Evolutionary conservation across 768 basidiomycete species (phyloP).

Genomic region (Fistulinella prunicolor): DNA sequence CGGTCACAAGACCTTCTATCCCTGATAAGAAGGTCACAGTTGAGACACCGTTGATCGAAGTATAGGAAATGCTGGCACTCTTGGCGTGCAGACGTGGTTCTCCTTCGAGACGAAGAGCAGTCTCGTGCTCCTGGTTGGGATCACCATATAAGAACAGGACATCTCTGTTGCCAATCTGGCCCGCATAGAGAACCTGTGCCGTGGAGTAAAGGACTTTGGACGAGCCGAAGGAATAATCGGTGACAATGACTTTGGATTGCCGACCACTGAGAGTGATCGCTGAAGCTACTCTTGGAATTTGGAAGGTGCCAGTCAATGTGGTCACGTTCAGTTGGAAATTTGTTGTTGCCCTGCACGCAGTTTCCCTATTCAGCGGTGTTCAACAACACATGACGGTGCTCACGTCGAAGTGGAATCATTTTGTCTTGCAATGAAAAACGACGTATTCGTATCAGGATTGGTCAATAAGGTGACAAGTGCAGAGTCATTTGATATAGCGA

Average conservation of each 20-base stretch:
- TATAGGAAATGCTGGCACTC: constrained; percentile 24
- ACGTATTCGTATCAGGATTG: constrained; percentile 64
- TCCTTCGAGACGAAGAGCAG: constrained; percentile 44
- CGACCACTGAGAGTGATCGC: constrained; percentile 63
- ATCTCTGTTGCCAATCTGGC: constrained; percentile 57
- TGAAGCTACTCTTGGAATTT: constrained; percentile 53
- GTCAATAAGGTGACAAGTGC: constrained; percentile 60
- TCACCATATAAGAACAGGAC: constrained; percentile 63
- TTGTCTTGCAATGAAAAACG: constrained; percentile 73
- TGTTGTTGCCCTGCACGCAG: constrained; percentile 25
- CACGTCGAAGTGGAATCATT: constrained; percentile 64
- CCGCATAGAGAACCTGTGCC: constrained; percentile 67
- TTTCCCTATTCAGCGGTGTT: background rate
- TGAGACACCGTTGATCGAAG: constrained; percentile 31
- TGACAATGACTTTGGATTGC: constrained; percentile 70
- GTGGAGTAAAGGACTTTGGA: constrained; percentile 67
- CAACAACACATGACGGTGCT: constrained; percentile 19
- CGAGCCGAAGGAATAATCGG: constrained; percentile 69
- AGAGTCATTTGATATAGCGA: constrained; percentile 40
- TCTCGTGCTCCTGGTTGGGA: constrained; percentile 53
- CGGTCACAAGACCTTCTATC: constrained; percentile 52
- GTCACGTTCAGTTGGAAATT: constrained; percentile 61
- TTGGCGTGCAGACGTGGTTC: constrained; percentile 39
- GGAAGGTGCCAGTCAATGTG: constrained; percentile 48
- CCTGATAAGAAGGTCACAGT: constrained; percentile 57